phyloP scores from a whole-genome alignment of 805 yeast species.

The Cyberlindnera meyerae region DNA sequence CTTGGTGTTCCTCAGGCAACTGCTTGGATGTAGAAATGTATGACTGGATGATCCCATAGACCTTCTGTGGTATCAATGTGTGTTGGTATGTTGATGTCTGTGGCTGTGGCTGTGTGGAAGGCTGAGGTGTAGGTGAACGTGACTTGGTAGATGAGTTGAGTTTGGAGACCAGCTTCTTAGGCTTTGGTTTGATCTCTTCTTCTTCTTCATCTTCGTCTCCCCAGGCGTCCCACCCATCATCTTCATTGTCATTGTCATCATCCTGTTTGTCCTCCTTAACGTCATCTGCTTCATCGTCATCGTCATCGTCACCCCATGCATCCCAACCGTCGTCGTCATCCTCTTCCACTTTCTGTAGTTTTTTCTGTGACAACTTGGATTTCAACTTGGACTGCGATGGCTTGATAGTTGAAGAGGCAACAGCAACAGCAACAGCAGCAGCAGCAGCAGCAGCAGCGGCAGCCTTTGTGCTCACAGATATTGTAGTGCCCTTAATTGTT shows the following conservation, averaged over 20 bases:
- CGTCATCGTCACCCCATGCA: constrained; percentile 26
- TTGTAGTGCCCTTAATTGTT: constrained; percentile 1
- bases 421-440: no score
- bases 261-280: background rate
- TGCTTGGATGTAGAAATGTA: constrained; percentile 11
- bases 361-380: background rate
- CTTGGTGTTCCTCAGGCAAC: constrained; percentile 11
- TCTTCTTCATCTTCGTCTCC: constrained; percentile 17
- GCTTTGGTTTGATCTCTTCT: constrained; percentile 4
- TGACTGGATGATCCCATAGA: constrained; percentile 13
- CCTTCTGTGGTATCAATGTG: constrained; percentile 13
- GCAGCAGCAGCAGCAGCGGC: no score
- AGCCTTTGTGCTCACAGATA: background rate
- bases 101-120: constrained; percentile 3
- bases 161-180: constrained; percentile 19
- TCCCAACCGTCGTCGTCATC: constrained; percentile 22
- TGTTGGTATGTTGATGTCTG: constrained; percentile 4
- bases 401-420: no score
- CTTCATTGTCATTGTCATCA: constrained; percentile 2
- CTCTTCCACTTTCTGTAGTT: background rate
- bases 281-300: constrained; percentile 5
- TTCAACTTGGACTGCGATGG: background rate
- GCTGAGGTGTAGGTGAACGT: constrained; percentile 11
- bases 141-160: constrained; percentile 12
- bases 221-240: constrained; percentile 24